Evolutionary conservation across 2,329 filamentous ascomycete species (phyloP), one percentile per base, ranked within the genome.

Genomic region (Penicillium oxalicum): DNA sequence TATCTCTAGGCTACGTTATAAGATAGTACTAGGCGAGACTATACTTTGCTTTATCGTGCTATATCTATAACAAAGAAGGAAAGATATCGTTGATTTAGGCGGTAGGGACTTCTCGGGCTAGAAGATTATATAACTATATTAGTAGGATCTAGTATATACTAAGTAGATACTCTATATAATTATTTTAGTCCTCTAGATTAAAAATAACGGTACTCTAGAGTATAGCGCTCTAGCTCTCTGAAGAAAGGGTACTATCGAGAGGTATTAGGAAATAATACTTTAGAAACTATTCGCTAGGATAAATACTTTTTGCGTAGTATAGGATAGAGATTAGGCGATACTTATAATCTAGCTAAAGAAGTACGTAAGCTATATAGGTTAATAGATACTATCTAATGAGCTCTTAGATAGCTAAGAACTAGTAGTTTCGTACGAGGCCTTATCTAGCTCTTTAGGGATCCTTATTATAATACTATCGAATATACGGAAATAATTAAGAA

Each of bases 341-440:
- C n/a, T 25, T n/a, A 37, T 49, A 42, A 27, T 49, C 47, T 7
- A 32, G 36, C 13, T 37, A 42, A 24, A 49, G 12, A 12, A 39
- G 26, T 12, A 45, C 35, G 27, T 49, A 44, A n/a, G 32, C 32
- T n/a, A 39, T 39, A 33, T 44, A 49, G 12, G 33, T 18, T 49
- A 41, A 36, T 49, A 42, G 12, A 40, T 40, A 5, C 44, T 28
- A 13, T 11, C 38, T 28, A 34, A 39, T 11, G 18, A 45, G 12
- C 32, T 43, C 24, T 18, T 37, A 6, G 29, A n/a, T n/a, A n/a
- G n/a, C n/a, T n/a, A n/a, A n/a, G n/a, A n/a, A n/a, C n/a, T n/a
- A n/a, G n/a, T n/a, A n/a, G n/a, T n/a, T n/a, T n/a, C n/a, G n/a
- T n/a, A n/a, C n/a, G n/a, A n/a, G n/a, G n/a, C n/a, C 25, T 40